These are phyloP conservation scores for Stephanodiscus triporus DNA, from an alignment of 108 stramenopile genomes.

Conservation along the genomic window DNA sequence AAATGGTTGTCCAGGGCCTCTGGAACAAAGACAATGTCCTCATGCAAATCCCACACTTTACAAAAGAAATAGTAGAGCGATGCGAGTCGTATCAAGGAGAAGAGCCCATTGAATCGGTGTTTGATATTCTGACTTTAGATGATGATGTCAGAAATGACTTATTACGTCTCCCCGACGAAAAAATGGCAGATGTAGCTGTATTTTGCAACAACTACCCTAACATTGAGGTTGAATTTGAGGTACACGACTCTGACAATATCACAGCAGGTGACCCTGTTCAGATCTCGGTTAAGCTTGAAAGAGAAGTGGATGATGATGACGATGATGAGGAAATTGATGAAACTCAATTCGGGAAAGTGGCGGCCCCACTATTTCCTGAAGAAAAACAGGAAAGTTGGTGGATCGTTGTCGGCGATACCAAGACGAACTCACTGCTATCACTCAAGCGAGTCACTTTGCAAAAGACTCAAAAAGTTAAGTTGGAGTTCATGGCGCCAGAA, in stretches of 20 bases:
- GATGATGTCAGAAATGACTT: slow-evolving; percentile 93
- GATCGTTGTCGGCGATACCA: slow-evolving; percentile 93
- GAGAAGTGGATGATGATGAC: slow-evolving; percentile 90
- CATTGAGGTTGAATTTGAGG: slow-evolving; percentile 89
- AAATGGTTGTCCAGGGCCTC: slow-evolving; percentile 97
- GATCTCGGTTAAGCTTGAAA: slow-evolving; percentile 86
- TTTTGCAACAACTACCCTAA: slow-evolving; percentile 99
- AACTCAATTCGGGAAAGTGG: slow-evolving; percentile 71
- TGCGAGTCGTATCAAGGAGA: slow-evolving; percentile 74
- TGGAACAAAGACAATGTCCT: slow-evolving; percentile 95
- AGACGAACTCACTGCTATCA: slow-evolving; percentile 85
- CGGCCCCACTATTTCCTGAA: slow-evolving; percentile 89
- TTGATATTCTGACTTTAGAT: slow-evolving; percentile 93
- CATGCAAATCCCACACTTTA: slow-evolving; percentile 97
- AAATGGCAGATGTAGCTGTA: slow-evolving; percentile 96
- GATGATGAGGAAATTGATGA: slow-evolving; percentile 84
- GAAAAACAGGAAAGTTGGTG: slow-evolving; percentile 97
- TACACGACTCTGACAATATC: slow-evolving; percentile 86
- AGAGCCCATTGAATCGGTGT: slow-evolving; percentile 84
- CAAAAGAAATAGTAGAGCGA: slow-evolving; percentile 85
- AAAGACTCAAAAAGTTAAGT: slow-evolving; percentile 65
- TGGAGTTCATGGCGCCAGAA: slow-evolving; percentile 96
- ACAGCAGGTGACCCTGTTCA: slow-evolving; percentile 88
- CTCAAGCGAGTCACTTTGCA: slow-evolving; percentile 92
- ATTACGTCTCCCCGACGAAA: slow-evolving; percentile 85